Conservation (phyloP, 2,329 filamentous ascomycete species). For the Neonectria neomacrospora region DNA sequence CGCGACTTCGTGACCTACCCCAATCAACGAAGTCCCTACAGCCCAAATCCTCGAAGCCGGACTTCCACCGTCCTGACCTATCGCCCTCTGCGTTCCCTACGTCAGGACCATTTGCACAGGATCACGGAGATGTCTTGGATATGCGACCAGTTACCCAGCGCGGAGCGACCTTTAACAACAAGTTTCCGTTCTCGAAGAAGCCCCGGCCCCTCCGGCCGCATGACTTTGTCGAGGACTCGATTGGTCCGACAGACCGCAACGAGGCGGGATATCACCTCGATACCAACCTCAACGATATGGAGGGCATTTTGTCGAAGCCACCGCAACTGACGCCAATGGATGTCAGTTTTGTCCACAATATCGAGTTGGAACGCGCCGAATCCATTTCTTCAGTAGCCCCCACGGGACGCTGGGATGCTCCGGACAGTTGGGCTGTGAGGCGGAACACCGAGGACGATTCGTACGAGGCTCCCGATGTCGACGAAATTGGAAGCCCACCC, state of each 20-base stretch:
- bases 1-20: slow-evolving; percentile 60
- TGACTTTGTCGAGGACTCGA: slow-evolving; percentile 68
- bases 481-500: slow-evolving; percentile 74
- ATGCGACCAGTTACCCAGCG: slow-evolving; percentile 45
- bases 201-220: slow-evolving; percentile 56
- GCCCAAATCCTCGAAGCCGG: slow-evolving; percentile 60
- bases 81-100: slow-evolving; percentile 52
- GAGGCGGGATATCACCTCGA: slow-evolving; percentile 80
- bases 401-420: slow-evolving; percentile 84
- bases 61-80: slow-evolving; percentile 55
- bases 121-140: slow-evolving; percentile 47
- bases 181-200: slow-evolving; percentile 71
- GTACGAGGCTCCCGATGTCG: slow-evolving; percentile 67
- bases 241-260: slow-evolving; percentile 68
- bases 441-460: slow-evolving; percentile 74
- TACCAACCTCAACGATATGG: slow-evolving; percentile 90
- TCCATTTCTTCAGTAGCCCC: slow-evolving; percentile 49
- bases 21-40: slow-evolving; percentile 65
- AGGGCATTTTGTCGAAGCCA: slow-evolving; percentile 83
- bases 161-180: slow-evolving; percentile 69
- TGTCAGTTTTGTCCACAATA: slow-evolving; percentile 59
- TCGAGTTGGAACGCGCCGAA: slow-evolving; percentile 57
- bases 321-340: slow-evolving; percentile 78
- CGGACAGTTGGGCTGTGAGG: slow-evolving; percentile 96
- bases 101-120: slow-evolving; percentile 44